A percentile compares a stretch with the other conserved stretches of the same genome.
Conservation (phyloP, 768 basidiomycete genomes). For the Leccinellum luteum region DNA sequence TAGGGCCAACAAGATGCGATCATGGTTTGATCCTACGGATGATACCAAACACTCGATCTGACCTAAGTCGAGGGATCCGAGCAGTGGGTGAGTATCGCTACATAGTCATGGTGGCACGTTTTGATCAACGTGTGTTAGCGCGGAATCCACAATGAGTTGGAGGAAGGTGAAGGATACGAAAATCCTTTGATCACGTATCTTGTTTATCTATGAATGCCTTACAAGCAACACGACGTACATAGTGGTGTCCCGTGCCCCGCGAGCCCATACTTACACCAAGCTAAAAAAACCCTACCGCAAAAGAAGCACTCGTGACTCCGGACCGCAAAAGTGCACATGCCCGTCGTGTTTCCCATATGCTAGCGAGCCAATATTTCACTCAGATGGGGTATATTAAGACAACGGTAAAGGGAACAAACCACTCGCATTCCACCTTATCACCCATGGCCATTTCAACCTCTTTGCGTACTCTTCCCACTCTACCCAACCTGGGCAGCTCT, state of each 20-base stretch:
- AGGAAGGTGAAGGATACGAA: not conserved
- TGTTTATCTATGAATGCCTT: not conserved
- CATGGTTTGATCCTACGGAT: too few species aligned
- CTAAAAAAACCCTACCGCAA: not conserved
- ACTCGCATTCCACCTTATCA: not conserved
- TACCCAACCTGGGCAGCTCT: slow-evolving; percentile 19
- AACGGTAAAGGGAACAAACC: not conserved
- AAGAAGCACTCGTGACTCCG: not conserved
- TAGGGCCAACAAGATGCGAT: too few species aligned
- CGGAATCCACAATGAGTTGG: not conserved
- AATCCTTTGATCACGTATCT: not conserved
- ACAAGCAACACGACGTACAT: not conserved
- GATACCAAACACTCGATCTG: not conserved
- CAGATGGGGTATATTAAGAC: not conserved
- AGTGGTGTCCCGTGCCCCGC: not conserved
- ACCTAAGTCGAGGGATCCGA: not conserved
- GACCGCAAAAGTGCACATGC: not conserved
- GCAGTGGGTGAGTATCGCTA: not conserved
- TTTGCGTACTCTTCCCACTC: slow-evolving; percentile 21
- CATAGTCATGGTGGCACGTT: not conserved
- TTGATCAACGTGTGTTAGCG: not conserved
- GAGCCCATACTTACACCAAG: too few species aligned
- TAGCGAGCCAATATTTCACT: not conserved
- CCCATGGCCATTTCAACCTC: slow-evolving; percentile 8
- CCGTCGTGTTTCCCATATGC: too few species aligned